A percentile compares a stretch with the other conserved stretches of the same genome.
phyloP scores from a whole-genome alignment of 768 basidiomycete species.

The Aureoboletus auriporus region DNA sequence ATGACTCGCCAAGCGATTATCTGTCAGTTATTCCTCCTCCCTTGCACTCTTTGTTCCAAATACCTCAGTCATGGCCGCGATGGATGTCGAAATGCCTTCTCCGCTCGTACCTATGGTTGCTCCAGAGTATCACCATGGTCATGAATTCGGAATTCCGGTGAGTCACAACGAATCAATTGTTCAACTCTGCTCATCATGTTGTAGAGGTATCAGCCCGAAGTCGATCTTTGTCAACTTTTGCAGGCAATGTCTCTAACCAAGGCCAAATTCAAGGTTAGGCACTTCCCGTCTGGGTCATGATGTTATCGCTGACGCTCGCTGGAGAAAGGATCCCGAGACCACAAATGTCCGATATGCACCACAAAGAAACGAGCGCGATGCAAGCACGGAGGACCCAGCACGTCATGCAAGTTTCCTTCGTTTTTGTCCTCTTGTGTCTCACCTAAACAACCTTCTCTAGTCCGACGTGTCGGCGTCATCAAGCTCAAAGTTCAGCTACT shows the following conservation, averaged over 20 bases:
- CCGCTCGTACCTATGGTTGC: conserved; percentile 27
- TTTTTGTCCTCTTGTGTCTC: neutral
- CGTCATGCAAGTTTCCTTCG: conserved; percentile 34
- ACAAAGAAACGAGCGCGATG: conserved; percentile 39
- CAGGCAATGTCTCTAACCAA: conserved; percentile 47
- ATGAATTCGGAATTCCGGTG: conserved; percentile 20
- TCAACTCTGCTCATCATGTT: conserved; percentile 1
- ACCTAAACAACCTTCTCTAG: conserved; percentile 20
- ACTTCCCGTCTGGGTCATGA: neutral
- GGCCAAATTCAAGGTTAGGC: conserved; percentile 30
- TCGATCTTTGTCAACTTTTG: conserved; percentile 52
- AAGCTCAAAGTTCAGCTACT: conserved; percentile 40
- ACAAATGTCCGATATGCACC: conserved; percentile 26
- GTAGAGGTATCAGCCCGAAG: conserved; percentile 27
- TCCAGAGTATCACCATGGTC: conserved; percentile 16
- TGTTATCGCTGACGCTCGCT: conserved; percentile 18
- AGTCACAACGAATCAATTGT: conserved; percentile 1
- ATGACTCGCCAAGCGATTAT: conserved; percentile 14
- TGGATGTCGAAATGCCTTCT: conserved; percentile 34
- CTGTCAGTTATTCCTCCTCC: neutral
- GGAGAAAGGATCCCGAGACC: conserved; percentile 32
- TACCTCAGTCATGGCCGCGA: conserved; percentile 14
- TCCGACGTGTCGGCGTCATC: conserved; percentile 44
- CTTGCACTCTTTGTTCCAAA: neutral
- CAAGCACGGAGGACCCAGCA: conserved; percentile 42